Conservation (phyloP, 331 rosid species). For the Phaseolus coccineus region DNA sequence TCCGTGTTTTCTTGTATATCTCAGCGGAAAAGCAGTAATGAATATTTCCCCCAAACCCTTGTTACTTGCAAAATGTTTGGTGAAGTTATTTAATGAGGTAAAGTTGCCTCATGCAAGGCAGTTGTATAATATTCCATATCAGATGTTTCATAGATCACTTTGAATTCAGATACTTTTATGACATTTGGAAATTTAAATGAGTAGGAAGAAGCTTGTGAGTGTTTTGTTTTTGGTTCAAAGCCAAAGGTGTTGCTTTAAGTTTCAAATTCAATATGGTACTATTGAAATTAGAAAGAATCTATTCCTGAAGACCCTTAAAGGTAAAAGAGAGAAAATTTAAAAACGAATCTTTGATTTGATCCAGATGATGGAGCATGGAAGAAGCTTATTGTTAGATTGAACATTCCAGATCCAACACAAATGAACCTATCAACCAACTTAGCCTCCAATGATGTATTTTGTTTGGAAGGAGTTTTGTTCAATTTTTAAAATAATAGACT, state of each 20-base stretch:
- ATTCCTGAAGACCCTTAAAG: slow-evolving; percentile 33
- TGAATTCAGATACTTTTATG: slow-evolving; percentile 8
- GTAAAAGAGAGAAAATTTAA: slow-evolving; percentile 1
- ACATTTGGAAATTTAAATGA: background rate
- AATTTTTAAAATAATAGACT: slow-evolving; percentile 31
- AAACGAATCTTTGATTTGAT: slow-evolving; percentile 38
- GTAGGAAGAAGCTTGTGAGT: background rate
- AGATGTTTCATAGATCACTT: background rate
- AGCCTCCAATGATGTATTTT: background rate
- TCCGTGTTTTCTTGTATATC: background rate
- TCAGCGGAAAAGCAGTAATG: background rate
- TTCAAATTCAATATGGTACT: slow-evolving; percentile 32
- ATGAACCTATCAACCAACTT: slow-evolving; percentile 9
- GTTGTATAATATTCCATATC: background rate
- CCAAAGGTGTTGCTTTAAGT: slow-evolving; percentile 36
- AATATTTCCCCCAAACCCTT: background rate
- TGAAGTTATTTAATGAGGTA: slow-evolving; percentile 17
- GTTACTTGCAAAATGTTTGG: background rate
- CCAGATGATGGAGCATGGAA: background rate
- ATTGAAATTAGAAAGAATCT: slow-evolving; percentile 25
- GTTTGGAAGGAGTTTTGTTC: slow-evolving; percentile 9
- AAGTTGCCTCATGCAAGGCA: slow-evolving; percentile 10
- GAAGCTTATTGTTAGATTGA: slow-evolving; percentile 18
- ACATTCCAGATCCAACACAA: background rate
- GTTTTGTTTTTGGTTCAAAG: slow-evolving; percentile 39